These are phyloP conservation scores for Russula sp. DNA, from an alignment of 768 basidiomycete genomes.

Conservation along the genomic window DNA sequence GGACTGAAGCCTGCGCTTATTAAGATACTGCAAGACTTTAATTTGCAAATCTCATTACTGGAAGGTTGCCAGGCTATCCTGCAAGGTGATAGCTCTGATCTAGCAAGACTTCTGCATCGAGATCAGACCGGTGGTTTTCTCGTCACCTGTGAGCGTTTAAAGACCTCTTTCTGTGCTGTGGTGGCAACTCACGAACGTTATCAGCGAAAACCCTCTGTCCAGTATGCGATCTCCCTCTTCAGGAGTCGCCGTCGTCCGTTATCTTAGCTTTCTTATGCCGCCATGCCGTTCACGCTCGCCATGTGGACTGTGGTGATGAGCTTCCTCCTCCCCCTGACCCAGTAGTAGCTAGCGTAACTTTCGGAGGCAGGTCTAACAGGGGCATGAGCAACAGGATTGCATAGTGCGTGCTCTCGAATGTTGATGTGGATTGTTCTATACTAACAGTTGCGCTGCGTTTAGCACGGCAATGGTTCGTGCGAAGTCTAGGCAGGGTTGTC, in stretches of 20 bases:
- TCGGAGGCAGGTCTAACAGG: slow-evolving; percentile 40
- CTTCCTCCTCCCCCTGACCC: slow-evolving; percentile 62
- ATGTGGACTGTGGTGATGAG: slow-evolving; percentile 63
- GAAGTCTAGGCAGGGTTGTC: slow-evolving; percentile 66
- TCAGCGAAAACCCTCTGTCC: slow-evolving; percentile 64
- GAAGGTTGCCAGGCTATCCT: slow-evolving; percentile 91
- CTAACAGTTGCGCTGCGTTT: slow-evolving; percentile 7
- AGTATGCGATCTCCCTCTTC: slow-evolving; percentile 60
- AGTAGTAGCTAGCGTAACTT: slow-evolving; percentile 46
- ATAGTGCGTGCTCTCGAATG: slow-evolving; percentile 47
- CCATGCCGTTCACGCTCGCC: slow-evolving; percentile 80
- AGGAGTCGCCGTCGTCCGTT: slow-evolving; percentile 57
- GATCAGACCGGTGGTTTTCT: slow-evolving; percentile 82
- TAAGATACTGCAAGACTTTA: slow-evolving; percentile 96
- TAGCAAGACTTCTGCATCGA: slow-evolving; percentile 64
- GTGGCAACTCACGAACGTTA: not conserved
- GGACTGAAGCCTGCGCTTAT: slow-evolving; percentile 92
- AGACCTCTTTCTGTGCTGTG: slow-evolving; percentile 1
- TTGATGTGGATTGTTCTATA: not conserved
- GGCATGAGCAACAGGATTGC: slow-evolving; percentile 71
- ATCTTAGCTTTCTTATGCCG: slow-evolving; percentile 80
- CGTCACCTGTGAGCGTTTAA: slow-evolving; percentile 56
- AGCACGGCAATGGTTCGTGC: slow-evolving; percentile 72
- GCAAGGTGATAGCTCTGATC: slow-evolving; percentile 72
- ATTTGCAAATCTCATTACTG: slow-evolving; percentile 87